These are phyloP conservation scores for Aspergillus felis DNA, from an alignment of 2,329 filamentous ascomycete genomes.

Conservation along the genomic window DNA sequence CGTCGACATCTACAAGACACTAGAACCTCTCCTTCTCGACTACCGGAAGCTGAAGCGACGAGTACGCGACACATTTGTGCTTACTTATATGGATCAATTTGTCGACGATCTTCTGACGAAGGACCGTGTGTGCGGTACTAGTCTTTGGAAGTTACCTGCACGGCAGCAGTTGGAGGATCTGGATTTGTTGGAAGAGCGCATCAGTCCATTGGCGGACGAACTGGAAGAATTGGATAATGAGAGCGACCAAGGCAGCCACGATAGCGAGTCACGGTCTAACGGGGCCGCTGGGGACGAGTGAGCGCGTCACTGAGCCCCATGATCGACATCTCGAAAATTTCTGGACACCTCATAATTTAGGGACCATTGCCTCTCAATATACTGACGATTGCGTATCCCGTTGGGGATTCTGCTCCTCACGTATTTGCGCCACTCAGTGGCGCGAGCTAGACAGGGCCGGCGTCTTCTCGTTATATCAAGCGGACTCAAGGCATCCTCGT, in stretches of 20 bases:
- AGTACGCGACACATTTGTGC: conserved; percentile 66
- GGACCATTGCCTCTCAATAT: neutral
- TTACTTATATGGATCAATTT: conserved; percentile 88
- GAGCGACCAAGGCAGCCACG: conserved; percentile 21
- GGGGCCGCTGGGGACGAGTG: conserved; percentile 25
- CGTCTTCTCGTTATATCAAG: neutral
- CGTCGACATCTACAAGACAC: conserved; percentile 70
- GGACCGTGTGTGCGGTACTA: conserved; percentile 86
- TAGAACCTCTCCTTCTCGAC: conserved; percentile 83
- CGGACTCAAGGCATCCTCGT: neutral
- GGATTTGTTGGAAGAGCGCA: conserved; percentile 78
- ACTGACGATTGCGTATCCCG: neutral
- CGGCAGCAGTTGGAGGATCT: conserved; percentile 81
- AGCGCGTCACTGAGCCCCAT: conserved; percentile 4
- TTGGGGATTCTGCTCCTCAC: neutral
- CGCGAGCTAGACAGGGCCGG: neutral
- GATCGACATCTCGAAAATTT: neutral
- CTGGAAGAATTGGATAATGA: conserved; percentile 43
- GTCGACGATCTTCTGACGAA: conserved; percentile 87
- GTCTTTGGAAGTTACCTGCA: conserved; percentile 83
- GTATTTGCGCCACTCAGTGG: neutral
- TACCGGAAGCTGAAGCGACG: conserved; percentile 76
- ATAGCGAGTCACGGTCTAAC: conserved; percentile 20
- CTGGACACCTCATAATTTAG: neutral
- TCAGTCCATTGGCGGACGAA: conserved; percentile 74